Conservation (phyloP, 768 basidiomycete genomes). For the Mycena vitilis region DNA sequence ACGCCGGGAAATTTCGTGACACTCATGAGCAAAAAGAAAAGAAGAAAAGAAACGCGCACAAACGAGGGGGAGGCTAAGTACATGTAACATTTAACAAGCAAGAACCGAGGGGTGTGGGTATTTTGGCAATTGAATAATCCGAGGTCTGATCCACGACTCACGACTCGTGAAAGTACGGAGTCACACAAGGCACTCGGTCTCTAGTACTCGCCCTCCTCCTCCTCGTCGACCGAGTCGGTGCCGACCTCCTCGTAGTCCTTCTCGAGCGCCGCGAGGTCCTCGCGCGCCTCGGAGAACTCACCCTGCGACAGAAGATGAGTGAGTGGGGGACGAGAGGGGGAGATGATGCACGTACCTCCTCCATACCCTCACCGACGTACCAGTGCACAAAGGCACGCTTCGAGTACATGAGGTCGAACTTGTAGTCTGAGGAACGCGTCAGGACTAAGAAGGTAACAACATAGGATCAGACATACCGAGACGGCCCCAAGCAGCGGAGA, state of each 20-base stretch:
- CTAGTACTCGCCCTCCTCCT: slow-evolving; percentile 67
- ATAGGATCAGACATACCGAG: slow-evolving; percentile 58
- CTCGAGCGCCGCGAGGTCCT: slow-evolving; percentile 97
- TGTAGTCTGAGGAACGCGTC: slow-evolving; percentile 74
- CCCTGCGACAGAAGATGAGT: slow-evolving; percentile 57
- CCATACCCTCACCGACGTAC: slow-evolving; percentile 99
- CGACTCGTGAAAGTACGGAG: slow-evolving; percentile 17
- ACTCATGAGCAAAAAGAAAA: slow-evolving; percentile 22
- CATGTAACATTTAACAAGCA: slow-evolving; percentile 31
- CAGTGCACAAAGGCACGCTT: slow-evolving; percentile 93
- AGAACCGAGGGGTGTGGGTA: slow-evolving; percentile 28
- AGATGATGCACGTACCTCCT: slow-evolving; percentile 68
- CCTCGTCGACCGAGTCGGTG: slow-evolving; percentile 62
- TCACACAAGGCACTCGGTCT: too few species aligned
- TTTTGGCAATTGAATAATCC: slow-evolving; percentile 24
- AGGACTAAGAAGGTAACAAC: neutral
- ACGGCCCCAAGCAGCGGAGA: slow-evolving; percentile 94
- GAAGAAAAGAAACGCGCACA: slow-evolving; percentile 1
- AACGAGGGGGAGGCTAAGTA: slow-evolving; percentile 28
- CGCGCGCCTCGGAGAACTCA: slow-evolving; percentile 98
- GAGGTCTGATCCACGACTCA: slow-evolving; percentile 30
- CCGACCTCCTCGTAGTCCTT: slow-evolving; percentile 93
- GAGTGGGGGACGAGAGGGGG: neutral
- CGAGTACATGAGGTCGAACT: slow-evolving; percentile 98
- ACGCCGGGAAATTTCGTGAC: slow-evolving; percentile 18